These are phyloP conservation scores for Pyrenochaeta sp. DNA, from an alignment of 2,329 filamentous ascomycete genomes.

Conservation along the genomic window DNA sequence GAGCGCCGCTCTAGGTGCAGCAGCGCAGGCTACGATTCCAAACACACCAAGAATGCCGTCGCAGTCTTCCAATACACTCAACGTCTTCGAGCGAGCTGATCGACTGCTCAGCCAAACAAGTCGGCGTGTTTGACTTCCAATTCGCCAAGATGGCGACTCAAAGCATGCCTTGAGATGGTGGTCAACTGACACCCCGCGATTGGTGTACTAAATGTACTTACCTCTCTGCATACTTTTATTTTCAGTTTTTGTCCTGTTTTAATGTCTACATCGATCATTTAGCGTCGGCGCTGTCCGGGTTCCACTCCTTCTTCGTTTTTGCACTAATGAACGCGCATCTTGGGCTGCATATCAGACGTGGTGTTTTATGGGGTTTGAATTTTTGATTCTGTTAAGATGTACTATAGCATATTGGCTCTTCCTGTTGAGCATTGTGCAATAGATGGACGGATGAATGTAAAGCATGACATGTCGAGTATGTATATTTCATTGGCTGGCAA, in stretches of 20 bases:
- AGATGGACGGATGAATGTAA: no score
- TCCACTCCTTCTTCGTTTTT: slow-evolving; percentile 5
- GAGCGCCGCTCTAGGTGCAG: slow-evolving; percentile 86
- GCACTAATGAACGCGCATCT: neutral
- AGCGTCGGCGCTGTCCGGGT: slow-evolving; percentile 9
- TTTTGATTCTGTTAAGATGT: no score
- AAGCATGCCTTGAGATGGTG: neutral
- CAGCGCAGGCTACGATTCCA: slow-evolving; percentile 87
- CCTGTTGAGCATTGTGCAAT: no score
- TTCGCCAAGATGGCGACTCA: neutral
- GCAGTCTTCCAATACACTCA: slow-evolving; percentile 36
- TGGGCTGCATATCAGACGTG: no score
- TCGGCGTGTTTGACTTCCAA: slow-evolving; percentile 33
- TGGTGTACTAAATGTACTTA: neutral
- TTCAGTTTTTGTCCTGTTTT: neutral
- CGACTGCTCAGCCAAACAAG: slow-evolving; percentile 41
- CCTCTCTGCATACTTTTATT: neutral
- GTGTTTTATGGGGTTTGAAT: no score
- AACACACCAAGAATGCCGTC: slow-evolving; percentile 56
- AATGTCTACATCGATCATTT: neutral
- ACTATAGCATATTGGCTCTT: no score
- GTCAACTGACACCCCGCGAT: neutral
- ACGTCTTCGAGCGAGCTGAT: slow-evolving; percentile 48
- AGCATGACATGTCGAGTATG: no score
- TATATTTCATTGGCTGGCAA: no score